Conservation (phyloP, 2,329 filamentous ascomycete species). For the Beauveria rudraprayagi region DNA sequence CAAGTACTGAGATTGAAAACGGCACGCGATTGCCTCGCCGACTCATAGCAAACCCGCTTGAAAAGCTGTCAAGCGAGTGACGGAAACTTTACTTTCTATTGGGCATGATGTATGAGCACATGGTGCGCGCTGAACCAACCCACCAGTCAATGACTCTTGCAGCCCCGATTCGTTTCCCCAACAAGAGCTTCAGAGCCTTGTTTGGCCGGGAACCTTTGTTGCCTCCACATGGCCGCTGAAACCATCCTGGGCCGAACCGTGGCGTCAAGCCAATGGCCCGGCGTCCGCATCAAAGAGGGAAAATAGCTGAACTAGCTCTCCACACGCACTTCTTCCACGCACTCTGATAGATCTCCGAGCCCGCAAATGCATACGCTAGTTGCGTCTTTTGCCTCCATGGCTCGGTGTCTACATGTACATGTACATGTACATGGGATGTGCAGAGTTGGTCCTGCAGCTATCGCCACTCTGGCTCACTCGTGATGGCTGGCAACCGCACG, state of each 20-base stretch:
- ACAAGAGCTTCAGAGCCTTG: background rate
- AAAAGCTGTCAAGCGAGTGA: too few species aligned
- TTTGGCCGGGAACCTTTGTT: background rate
- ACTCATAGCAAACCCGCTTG: background rate
- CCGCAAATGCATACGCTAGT: background rate
- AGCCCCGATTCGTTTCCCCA: background rate
- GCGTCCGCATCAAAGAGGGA: background rate
- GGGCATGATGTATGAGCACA: too few species aligned
- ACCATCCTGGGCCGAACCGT: background rate
- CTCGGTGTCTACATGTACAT: background rate
- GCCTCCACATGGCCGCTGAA: background rate
- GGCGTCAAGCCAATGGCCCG: background rate
- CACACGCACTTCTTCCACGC: background rate
- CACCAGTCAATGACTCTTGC: background rate
- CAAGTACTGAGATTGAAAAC: background rate
- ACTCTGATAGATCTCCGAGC: constrained; percentile 1
- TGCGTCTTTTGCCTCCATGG: background rate
- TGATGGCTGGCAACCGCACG: background rate
- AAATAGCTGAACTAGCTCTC: background rate
- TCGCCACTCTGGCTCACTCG: background rate
- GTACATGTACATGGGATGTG: background rate
- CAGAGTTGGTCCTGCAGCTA: background rate
- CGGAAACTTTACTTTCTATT: background rate
- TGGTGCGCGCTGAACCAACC: too few species aligned
- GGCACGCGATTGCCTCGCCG: background rate